phyloP scores from a whole-genome alignment of 345 rosid species.

The Eucalyptus erythrocorys region DNA sequence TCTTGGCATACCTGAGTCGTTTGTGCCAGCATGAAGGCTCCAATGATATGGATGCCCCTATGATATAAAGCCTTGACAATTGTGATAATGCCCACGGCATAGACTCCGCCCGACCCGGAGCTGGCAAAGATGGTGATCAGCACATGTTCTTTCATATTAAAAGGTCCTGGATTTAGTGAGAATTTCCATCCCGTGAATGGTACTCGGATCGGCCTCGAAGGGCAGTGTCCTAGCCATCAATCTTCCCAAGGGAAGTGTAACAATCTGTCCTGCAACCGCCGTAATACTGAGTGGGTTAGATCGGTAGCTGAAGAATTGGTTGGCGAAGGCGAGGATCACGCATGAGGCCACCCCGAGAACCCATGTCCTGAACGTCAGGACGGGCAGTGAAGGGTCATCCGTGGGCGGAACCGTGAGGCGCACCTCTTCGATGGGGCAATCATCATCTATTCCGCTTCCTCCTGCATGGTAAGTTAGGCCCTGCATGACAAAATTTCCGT shows the following conservation, averaged over 20 bases:
- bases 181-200: conserved; percentile 24
- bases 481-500: no score
- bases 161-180: conserved; percentile 42
- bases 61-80: conserved; percentile 40
- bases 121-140: conserved; percentile 46
- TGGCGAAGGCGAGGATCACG: conserved; percentile 33
- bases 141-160: conserved; percentile 42
- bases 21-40: conserved; percentile 13
- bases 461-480: not conserved
- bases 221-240: conserved; percentile 44
- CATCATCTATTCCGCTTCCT: conserved; percentile 19
- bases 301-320: conserved; percentile 38
- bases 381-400: conserved; percentile 35
- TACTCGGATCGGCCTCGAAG: conserved; percentile 10
- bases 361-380: conserved; percentile 53
- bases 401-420: conserved; percentile 39
- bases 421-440: conserved; percentile 49
- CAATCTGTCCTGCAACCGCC: conserved; percentile 29
- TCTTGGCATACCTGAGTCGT: conserved; percentile 21
- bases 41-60: not conserved
- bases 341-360: conserved; percentile 29
- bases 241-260: conserved; percentile 31
- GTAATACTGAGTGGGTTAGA: conserved; percentile 21
- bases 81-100: conserved; percentile 27
- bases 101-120: conserved; percentile 30